Percentiles rank a stretch among this genome's conserved stretches.
Conservation (phyloP, 2,329 filamentous ascomycete genomes). For the Paecilomyces sp. region DNA sequence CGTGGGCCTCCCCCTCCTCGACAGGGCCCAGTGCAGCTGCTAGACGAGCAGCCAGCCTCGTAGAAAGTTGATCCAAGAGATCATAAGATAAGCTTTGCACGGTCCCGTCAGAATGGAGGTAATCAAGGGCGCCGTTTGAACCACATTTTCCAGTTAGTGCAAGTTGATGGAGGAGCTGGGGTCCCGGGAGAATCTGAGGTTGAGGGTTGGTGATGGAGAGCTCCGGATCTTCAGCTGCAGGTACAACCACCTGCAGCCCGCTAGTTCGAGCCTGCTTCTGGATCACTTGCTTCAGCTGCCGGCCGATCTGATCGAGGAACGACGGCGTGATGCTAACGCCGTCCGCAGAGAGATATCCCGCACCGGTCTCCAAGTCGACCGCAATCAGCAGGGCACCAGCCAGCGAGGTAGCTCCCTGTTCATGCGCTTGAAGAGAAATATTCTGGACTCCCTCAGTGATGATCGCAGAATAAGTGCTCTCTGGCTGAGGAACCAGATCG, state of each 20-base stretch:
- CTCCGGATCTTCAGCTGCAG: constrained; percentile 8
- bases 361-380: constrained; percentile 13
- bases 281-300: constrained; percentile 20
- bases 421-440: background rate
- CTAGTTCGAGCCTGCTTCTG: constrained; percentile 13
- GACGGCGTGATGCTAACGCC: constrained; percentile 13
- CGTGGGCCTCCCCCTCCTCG: constrained; percentile 4
- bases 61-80: constrained; percentile 54
- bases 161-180: constrained; percentile 55
- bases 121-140: constrained; percentile 55
- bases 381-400: constrained; percentile 15
- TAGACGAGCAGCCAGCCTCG: constrained; percentile 50
- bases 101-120: constrained; percentile 44
- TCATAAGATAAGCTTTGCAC: constrained; percentile 52
- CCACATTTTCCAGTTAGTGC: constrained; percentile 38
- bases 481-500: background rate
- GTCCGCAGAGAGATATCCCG: constrained; percentile 17
- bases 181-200: constrained; percentile 48
- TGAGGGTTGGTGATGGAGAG: constrained; percentile 54
- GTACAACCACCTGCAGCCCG: constrained; percentile 7
- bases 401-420: constrained; percentile 1
- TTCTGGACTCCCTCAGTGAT: background rate
- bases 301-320: constrained; percentile 20
- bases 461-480: background rate
- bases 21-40: constrained; percentile 15